Evolutionary conservation across 2,329 filamentous ascomycete genomes (phyloP), one percentile per base, ranked within the genome.

Genomic region (Trichoderma aggressivum): DNA sequence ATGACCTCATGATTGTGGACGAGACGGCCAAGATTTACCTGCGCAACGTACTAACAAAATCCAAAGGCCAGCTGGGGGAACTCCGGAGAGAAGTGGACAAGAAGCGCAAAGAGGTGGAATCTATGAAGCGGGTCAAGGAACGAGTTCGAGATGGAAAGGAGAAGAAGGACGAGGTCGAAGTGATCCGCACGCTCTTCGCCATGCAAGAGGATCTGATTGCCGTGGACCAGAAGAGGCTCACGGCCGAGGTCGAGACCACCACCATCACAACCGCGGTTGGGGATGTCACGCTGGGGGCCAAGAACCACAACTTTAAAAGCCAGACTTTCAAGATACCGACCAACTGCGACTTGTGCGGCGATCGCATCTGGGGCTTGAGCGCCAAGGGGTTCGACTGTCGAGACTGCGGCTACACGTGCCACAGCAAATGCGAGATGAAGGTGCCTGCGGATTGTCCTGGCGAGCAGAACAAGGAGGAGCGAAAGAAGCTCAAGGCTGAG

Each of bases 301-400:
- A 94, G 80, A 97, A 94, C 78, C 96, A 99, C 84, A 96, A 97
- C 78, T 99, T 99, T 87, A 97, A 97, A 82, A 90, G 93, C n/a
- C 94, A 98, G 79, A 98, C 96, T 0, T 99, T 98, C 86, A 98
- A 98, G 81, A 97, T 99, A 72, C 97, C 97, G 0, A 99, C 96
- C 5, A 98, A 98, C 80, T 99, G 96, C 83, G 96, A 99, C 80
- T 87, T 98, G 14, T 99, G 96, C 76, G 94, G 94, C 5, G 26
- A 28, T 28, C 26, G 26, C 32, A 97, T 99, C 79, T 99, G 96
- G 96, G 96, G 96, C 0, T 82, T 99, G 53, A 97, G 94, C 34
- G 95, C 96, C 47, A 99, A 99, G 82, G 96, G 96, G 0, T 97
- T 97, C 78, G 94, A 97, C 79, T 99, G 96, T 78, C 89, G 92